Evolutionary conservation across 1,284 basidiomycete genomes (phyloP), one percentile per base, ranked within the genome.

Genomic region (Trametes polyzona): DNA sequence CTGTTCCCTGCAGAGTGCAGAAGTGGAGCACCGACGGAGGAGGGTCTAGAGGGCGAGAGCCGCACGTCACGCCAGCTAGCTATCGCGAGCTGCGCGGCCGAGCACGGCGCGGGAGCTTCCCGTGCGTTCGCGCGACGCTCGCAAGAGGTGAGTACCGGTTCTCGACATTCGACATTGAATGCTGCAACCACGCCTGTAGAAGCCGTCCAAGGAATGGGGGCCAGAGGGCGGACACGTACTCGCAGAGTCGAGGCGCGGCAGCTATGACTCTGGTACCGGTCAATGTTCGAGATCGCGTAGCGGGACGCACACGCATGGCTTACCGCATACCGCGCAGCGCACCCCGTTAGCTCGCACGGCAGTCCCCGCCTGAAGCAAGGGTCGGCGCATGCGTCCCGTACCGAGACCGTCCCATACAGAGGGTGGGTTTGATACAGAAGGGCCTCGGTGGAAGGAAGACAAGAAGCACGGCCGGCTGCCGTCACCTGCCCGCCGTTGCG

Each of bases 71-170:
- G 16, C 11, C 26, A 29, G 42, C 33, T 36, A n/a, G 14, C 19
- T 27, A 5, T 11, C 44, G 35, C 10, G 33, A 1, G 36, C 30
- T 36, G 16, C n/a, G n/a, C 40, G 51, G 32, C 42, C 32, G 33
- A 24, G 27, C 24, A 43, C 33, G 33, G 43, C 24, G 27, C 21
- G 35, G 9, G 30, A 23, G 39, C 37, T 48, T 55, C 53, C 36
- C 33, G n/a, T n/a, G 46, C 24, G 33, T 55, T 55, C 53, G 24
- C 53, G 47, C 53, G 53, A 55, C 21, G 46, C 33, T 48, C 53
- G 53, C 53, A 48, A 21, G 37, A 29, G 14, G 33, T 19, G 16
- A 19, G 11, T 21, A 11, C 21, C 33, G 46, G 21, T 26, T 42
- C 4, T 17, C 24, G 19, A n/a, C n/a, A n/a, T n/a, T n/a, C n/a